Conservation (phyloP, 2,329 filamentous ascomycete species). For the Colletotrichum abscissum region DNA sequence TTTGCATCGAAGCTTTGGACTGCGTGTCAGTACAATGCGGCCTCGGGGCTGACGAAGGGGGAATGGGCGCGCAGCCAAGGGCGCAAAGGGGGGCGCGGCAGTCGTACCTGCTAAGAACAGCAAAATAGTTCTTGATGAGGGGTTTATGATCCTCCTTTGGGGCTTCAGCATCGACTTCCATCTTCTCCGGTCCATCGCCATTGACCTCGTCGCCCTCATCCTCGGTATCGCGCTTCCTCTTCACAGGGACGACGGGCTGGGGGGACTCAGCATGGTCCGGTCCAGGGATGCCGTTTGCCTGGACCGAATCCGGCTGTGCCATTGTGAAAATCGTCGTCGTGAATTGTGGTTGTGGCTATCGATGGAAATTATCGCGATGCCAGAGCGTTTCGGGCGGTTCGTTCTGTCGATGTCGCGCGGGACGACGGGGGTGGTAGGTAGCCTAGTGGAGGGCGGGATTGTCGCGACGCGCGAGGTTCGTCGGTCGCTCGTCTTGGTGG, state of each 20-base stretch:
- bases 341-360: slow-evolving; percentile 7
- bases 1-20: slow-evolving; percentile 62
- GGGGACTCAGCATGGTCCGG: slow-evolving; percentile 45
- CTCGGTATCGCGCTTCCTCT: slow-evolving; percentile 69
- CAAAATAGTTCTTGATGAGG: slow-evolving; percentile 51
- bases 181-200: slow-evolving; percentile 39
- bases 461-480: slow-evolving; percentile 38
- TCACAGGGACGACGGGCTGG: slow-evolving; percentile 53
- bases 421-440: slow-evolving; percentile 35
- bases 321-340: slow-evolving; percentile 43
- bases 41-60: neutral
- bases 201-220: slow-evolving; percentile 54
- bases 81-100: slow-evolving; percentile 23
- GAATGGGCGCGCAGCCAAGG: slow-evolving; percentile 4
- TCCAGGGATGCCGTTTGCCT: slow-evolving; percentile 55
- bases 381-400: slow-evolving; percentile 6
- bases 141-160: slow-evolving; percentile 44
- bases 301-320: slow-evolving; percentile 53
- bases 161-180: slow-evolving; percentile 41
- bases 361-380: slow-evolving; percentile 14
- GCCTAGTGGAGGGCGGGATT: slow-evolving; percentile 35
- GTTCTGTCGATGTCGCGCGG: slow-evolving; percentile 27
- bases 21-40: slow-evolving; percentile 43
- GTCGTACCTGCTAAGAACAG: slow-evolving; percentile 52
- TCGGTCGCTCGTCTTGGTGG: slow-evolving; percentile 46